Base-by-base conservation (phyloP, 768 basidiomycete species). In the Gelatoporia subvermispora region DNA sequence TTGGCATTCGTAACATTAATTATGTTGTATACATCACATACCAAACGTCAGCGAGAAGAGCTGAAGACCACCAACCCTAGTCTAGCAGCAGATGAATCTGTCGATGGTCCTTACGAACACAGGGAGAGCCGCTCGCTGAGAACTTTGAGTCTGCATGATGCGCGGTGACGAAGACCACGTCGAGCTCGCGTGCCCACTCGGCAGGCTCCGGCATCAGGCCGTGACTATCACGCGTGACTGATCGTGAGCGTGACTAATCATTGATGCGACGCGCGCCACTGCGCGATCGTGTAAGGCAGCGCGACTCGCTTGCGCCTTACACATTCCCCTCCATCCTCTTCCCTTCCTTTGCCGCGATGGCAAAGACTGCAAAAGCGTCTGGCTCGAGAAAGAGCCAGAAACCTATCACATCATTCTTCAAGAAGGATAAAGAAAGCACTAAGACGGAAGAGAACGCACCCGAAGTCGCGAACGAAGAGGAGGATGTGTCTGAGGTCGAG, bases 321-420 rank as follows among this genome's bases (percentile, higher is more conserved):
- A 13, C n/a, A 22, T 35, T 39, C 49, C 45, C 37, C 41, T 34
- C 34, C 34, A 41, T 42, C 25, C 43, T 36, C 37, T 21, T 22
- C 38, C 35, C 42, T 42, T 38, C 11, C 49, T 31, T 52, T 51
- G 45, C 57, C 42, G 3, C 49, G 50, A 53, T 35, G 60, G 83
- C 84, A 83, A 69, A 73, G 15, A 71, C 71, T 55, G 55, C 69
- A 16, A 52, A 49, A 13, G 23, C 59, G 10, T 8, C 47, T 16
- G 28, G 35, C 15, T 16, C 47, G 7, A 31, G 28, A 13, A 73
- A 73, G 48, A 70, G 70, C 16, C 83, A 86, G 57, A 75, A 75
- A 49, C 65, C 78, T 4, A 70, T 86, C 18, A 69, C 68, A 3
- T 68, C 77, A 2, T 85, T 82, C 60, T 84, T 85, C 66, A 70